phyloP scores from a whole-genome alignment of 2,329 filamentous ascomycete genomes.

The Venturia pyrina region DNA sequence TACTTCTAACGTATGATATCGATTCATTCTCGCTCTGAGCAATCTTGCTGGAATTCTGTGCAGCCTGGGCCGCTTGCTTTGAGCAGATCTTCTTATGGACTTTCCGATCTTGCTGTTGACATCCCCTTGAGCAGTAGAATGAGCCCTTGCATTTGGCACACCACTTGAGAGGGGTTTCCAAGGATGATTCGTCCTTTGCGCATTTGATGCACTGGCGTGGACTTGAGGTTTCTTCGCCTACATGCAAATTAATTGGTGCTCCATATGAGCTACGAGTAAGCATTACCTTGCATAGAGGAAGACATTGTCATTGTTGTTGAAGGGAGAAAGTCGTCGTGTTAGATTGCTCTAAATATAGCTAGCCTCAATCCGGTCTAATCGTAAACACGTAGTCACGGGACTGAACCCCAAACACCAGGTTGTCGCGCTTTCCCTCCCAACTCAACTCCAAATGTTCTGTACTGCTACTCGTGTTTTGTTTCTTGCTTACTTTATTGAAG shows the following conservation, averaged over 20 bases:
- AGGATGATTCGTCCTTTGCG: neutral
- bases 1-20: too few relatives aligned
- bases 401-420: neutral
- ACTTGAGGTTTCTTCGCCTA: neutral
- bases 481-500: neutral
- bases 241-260: neutral
- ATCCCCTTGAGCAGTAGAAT: slow-evolving; percentile 42
- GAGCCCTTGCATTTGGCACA: slow-evolving; percentile 40
- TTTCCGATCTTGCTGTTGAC: slow-evolving; percentile 44
- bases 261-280: neutral
- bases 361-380: neutral
- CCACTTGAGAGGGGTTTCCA: slow-evolving; percentile 8
- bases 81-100: slow-evolving; percentile 37
- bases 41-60: slow-evolving; percentile 5
- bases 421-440: neutral
- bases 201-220: neutral
- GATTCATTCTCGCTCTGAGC: neutral
- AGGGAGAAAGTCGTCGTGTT: neutral
- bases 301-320: neutral
- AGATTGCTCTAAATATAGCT: neutral
- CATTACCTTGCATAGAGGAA: neutral
- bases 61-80: slow-evolving; percentile 17
- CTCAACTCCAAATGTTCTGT: neutral
- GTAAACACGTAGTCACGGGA: neutral
- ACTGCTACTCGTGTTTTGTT: neutral